These are phyloP conservation scores for Pyrus bretschneideri DNA, from an alignment of 306 rosid genomes.

Conservation along the genomic window DNA sequence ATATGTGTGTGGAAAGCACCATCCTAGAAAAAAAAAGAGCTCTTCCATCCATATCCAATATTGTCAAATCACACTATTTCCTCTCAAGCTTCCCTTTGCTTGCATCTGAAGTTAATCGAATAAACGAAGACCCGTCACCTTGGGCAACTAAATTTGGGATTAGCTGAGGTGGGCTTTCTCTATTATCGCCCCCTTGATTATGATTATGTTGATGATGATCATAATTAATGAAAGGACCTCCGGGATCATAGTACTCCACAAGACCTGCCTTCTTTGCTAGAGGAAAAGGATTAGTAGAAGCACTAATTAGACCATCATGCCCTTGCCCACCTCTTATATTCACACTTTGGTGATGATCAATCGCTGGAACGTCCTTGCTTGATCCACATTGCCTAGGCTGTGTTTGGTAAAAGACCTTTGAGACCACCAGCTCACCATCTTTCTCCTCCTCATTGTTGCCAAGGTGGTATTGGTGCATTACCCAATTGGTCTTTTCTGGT, in stretches of 20 bases:
- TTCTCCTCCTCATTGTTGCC: constrained; percentile 76
- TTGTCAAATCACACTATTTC: constrained; percentile 11
- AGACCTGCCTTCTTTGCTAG: constrained; percentile 24
- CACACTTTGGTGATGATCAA: constrained; percentile 9
- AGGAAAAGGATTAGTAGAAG: background rate
- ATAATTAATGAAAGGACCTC: constrained; percentile 36
- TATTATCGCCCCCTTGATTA: constrained; percentile 26
- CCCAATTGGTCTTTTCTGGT: constrained; percentile 86
- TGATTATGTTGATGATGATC: constrained; percentile 6
- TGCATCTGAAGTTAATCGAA: constrained; percentile 46
- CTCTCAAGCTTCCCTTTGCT: constrained; percentile 47
- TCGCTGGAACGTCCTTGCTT: constrained; percentile 30
- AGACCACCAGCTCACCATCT: constrained; percentile 77
- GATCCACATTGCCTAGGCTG: constrained; percentile 77
- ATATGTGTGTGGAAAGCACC: too few relatives aligned
- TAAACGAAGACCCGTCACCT: constrained; percentile 58
- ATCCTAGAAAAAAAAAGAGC: background rate
- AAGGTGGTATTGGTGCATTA: constrained; percentile 94
- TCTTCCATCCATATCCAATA: background rate
- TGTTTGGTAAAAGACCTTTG: constrained; percentile 85
- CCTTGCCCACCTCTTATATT: constrained; percentile 16
- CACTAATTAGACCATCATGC: background rate
- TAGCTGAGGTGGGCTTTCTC: constrained; percentile 50
- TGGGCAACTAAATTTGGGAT: constrained; percentile 53
- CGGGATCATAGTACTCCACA: constrained; percentile 34